These are phyloP conservation scores for Spergularia bocconei DNA, from an alignment of 148 eudicot genomes.

Conservation along the genomic window DNA sequence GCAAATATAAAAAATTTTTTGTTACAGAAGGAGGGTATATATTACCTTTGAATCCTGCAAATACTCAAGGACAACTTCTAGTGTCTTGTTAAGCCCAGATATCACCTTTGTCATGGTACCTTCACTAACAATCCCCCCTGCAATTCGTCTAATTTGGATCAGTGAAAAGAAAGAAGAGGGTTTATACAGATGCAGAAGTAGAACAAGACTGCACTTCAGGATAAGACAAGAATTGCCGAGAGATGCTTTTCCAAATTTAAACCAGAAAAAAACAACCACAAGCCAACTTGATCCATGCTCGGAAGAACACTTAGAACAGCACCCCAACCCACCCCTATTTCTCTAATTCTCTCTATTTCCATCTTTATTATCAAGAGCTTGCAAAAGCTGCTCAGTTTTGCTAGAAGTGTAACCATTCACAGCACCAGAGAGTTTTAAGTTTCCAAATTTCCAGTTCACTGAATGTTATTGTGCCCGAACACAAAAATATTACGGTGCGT, in stretches of 20 bases:
- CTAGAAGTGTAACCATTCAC: background rate
- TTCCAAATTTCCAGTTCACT: background rate
- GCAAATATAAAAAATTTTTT: background rate
- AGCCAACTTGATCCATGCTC: background rate
- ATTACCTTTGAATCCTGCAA: conserved; percentile 87
- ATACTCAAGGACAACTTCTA: conserved; percentile 73
- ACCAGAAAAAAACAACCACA: background rate
- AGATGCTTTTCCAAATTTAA: background rate
- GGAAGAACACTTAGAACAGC: background rate
- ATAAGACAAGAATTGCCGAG: background rate
- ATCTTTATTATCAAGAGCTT: background rate
- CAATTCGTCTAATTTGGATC: conserved; percentile 10
- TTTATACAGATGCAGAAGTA: background rate
- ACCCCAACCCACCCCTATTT: too few relatives aligned
- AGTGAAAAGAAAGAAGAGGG: background rate
- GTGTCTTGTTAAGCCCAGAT: conserved; percentile 76
- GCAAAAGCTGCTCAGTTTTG: background rate
- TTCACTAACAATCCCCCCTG: conserved; percentile 55
- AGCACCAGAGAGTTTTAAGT: background rate
- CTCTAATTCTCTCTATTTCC: background rate
- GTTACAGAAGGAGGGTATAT: too few relatives aligned
- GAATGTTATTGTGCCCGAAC: background rate
- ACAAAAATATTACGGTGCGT: background rate
- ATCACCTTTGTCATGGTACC: conserved; percentile 60
- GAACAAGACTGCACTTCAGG: background rate